Base-by-base conservation (phyloP, 176 grass and related monocot species). In the Alloteropsis semialata region DNA sequence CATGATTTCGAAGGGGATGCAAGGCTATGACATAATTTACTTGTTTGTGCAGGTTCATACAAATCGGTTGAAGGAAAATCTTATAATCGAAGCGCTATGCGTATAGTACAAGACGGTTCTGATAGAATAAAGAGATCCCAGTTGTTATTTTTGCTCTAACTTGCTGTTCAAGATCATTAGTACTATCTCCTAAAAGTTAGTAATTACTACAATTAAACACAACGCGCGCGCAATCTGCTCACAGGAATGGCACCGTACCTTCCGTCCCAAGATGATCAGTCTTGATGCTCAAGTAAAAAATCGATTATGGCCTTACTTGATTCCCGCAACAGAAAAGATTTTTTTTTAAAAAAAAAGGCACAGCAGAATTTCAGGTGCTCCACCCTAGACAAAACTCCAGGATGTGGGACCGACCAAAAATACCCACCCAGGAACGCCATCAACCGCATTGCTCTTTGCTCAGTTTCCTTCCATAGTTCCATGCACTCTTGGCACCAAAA, bases 271-370 rank as follows among this genome's bases (percentile, higher is more conserved):
- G 66, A 71, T 50, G 29, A 70, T 62, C 43, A 63, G 12, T 79
- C 55, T 85, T 85, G 30, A 50, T 72, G 6, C 65, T 72, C 66
- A 72, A 80, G 76, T 72, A 79, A 64, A 64, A 22, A 12, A 50
- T 10, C 2, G 69, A 15, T 62, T 39, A 32, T n/a, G 50, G 48
- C 37, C 68, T 80, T 22, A 34, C 43, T 17, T 36, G 30, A 60
- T 50, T 71, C 38, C 30, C 53, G 30, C 84, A 41, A 5, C 15
- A 84, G 43, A 48, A 19, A 2, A 19, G 9, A 10, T 24, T 2
- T n/a, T n/a, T n/a, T n/a, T n/a, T n/a, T n/a, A n/a, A n/a, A 36
- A 8, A 34, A 16, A 34, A 32, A 56, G 28, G 19, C 55, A 7
- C 37, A 46, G 32, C 11, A 29, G 34, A 43, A 76, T 65, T 74